Base-by-base conservation (phyloP, 345 rosid genomes). In the Eucalyptus sideroxylon region DNA sequence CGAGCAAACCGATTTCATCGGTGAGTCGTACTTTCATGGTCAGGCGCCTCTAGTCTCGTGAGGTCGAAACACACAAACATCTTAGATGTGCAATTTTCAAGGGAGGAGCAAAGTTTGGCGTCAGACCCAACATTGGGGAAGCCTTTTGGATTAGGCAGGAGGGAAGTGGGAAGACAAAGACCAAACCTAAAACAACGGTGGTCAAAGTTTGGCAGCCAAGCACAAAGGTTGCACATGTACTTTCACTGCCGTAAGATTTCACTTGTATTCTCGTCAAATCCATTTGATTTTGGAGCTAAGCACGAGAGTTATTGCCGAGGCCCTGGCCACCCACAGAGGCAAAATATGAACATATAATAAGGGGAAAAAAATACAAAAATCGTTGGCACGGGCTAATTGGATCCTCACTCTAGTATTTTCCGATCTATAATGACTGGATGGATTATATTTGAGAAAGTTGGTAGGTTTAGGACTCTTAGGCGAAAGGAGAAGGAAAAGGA, bases 311-410 rank as follows among this genome's bases (percentile, higher is more conserved):
- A 23, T 4, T 10, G 81, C 23, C 44, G 24, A 69, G 44, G 24
- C 13, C 44, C 24, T 3, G 7, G 44, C 81, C 6, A 34, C 44
- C 44, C 2, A 8, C 7, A 1, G 23, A 69, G 44, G 42, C 21
- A 69, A 34, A 5, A 69, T 2, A 69, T 17, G 13, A 19, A 34
- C 13, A 8, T 8, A 34, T 8, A 69, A n/a, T 30, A 65, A 65
- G n/a, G 15, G 31, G 17, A 30, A 30, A 65, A 14, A 65, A 65
- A 7, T 65, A 65, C 17, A 13, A 65, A 65, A n/a, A n/a, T 30
- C 10, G 4, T 30, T n/a, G 1, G 11, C 40, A 9, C 7, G 6
- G 23, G 7, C 4, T 17, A 3, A 69, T 69, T 34, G 0, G 42
- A 69, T 69, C 4, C 13, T 11, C 15, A 17, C 2, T 4, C 21